phyloP scores from a whole-genome alignment of 345 rosid genomes.

The Syzygium jambos region DNA sequence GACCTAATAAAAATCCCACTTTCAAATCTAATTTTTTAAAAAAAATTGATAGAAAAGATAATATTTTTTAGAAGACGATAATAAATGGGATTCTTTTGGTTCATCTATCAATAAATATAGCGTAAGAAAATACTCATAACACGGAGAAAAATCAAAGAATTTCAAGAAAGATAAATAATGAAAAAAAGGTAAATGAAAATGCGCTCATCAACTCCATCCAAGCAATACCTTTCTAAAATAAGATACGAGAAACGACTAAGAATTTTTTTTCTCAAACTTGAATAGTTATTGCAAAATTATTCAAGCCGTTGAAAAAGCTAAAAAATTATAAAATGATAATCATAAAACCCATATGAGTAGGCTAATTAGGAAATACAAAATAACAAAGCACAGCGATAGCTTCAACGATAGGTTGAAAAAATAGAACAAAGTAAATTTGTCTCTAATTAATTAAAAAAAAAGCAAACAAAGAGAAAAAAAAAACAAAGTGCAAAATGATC shows the following conservation, averaged over 20 bases:
- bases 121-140: neutral
- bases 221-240: neutral
- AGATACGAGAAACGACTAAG: neutral
- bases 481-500: neutral
- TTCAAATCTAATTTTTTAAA: neutral
- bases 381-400: neutral
- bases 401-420: neutral
- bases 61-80: neutral
- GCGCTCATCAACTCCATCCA: neutral
- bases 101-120: neutral
- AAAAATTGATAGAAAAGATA: neutral
- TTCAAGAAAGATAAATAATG: neutral
- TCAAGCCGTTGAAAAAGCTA: neutral
- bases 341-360: neutral
- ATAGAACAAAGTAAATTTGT: neutral
- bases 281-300: neutral
- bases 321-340: neutral
- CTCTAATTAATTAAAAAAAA: neutral
- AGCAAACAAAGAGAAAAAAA: neutral
- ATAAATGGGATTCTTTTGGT: neutral
- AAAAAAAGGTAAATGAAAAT: neutral
- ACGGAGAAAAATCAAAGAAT: neutral
- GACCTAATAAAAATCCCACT: neutral
- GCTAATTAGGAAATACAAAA: neutral
- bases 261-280: neutral